Evolutionary conservation across 768 basidiomycete genomes (phyloP), one percentile per base, ranked within the genome.

Genomic region (Melanogaster broomeanus): DNA sequence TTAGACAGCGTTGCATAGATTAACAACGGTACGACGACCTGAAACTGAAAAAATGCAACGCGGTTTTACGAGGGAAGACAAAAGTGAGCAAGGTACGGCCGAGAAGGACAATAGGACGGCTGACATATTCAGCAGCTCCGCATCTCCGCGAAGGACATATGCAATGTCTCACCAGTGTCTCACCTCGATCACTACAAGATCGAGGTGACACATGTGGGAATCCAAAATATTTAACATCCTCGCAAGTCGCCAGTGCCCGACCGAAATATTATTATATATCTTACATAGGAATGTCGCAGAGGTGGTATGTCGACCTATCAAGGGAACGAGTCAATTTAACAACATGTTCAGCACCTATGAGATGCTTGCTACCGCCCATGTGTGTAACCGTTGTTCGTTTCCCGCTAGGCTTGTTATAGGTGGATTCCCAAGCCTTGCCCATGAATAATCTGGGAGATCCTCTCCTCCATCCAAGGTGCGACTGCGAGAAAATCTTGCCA

Each of bases 381-480:
- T n/a, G n/a, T n/a, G n/a, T n/a, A n/a, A n/a, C n/a, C n/a, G n/a
- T n/a, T n/a, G n/a, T n/a, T n/a, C n/a, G n/a, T n/a, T n/a, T n/a
- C n/a, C n/a, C n/a, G n/a, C n/a, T n/a, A n/a, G n/a, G n/a, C n/a
- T n/a, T n/a, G n/a, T n/a, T n/a, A n/a, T n/a, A n/a, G n/a, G n/a
- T 58, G 76, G 47, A 80, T 76, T 30, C 89, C 88, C 35, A 92
- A 72, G n/a, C 89, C 87, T 44, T 80, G 77, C 1, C 90, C 90
- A 51, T 83, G 76, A 53, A 91, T 84, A 61, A 74, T 79, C 61
- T 75, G 83, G 27, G 82, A 78, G 50, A 89, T 76, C 49, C 73
- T 74, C 47, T 83, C 80, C 51, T 84, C 78, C 73, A 92, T 79
- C 90, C 90, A 92, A 3, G 88, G 90, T 34, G 90, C 87, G 51